Base-by-base conservation (phyloP, 2,329 filamentous ascomycete genomes). In the Aspergillus sp. region DNA sequence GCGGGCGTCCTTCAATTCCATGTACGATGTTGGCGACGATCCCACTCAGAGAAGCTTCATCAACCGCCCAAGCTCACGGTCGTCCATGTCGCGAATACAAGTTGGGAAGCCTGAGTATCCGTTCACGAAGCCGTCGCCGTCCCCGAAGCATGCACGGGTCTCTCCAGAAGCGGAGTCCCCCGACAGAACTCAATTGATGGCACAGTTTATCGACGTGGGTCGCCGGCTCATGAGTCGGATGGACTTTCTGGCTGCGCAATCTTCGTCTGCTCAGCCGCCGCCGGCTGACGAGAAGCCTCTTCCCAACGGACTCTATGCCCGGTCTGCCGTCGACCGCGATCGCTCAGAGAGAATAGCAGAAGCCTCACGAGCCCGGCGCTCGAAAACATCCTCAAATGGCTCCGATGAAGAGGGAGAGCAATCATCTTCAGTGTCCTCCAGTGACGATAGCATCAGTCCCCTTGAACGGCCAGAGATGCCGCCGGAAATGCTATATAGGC, bases 1-100 rank as follows among this genome's bases (percentile, higher is more conserved):
- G 64, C 78, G 84, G 55, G 83, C 82, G 13, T 87, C 85, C 28
- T 85, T 87, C 64, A 83, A 82, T 65, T 79, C 79, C 23, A 76
- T 79, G 49, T 75, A 79, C 58, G 82, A 87, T 72, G 79, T 81
- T 48, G 79, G 79, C 13, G 78, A 83, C 52, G 83, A 87, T 60
- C 80, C 80, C 61, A 82, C 83, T 13, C 80, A 81, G 65, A 68
- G 68, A 60, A 75, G 72, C 61, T 65, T 72, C 19, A 61, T 67
- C 17, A 71, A 76, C 57, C 71, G 77, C 7, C 77, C 77, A 17
- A 78, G 75, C 51, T 80, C 79, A 23, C 74, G 78, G 28, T 78
- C 76, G 19, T 80, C 78, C 2, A 69, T 79, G 70, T 80, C 79
- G 48, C 76, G 75, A 61, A 65, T 79, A 23, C 72, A 78, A 51